phyloP scores from a whole-genome alignment of 2,329 filamentous ascomycete species.

The Alternaria hordeiaustralica region DNA sequence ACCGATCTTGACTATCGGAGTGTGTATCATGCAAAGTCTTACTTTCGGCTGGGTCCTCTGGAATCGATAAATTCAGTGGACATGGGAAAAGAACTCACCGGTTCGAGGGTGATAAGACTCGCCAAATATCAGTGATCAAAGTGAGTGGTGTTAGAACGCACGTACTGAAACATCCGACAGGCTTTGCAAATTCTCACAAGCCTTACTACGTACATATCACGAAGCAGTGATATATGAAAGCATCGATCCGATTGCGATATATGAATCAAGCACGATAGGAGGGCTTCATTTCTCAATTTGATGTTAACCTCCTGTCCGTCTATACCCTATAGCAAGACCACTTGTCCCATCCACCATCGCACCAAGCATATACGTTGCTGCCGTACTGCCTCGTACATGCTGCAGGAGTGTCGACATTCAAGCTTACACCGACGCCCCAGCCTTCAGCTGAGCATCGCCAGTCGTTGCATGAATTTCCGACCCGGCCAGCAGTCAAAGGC shows the following conservation, averaged over 20 bases:
- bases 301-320: background rate
- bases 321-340: background rate
- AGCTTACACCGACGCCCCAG: background rate
- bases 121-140: background rate
- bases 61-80: background rate
- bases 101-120: background rate
- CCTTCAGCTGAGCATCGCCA: background rate
- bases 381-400: background rate
- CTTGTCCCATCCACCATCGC: background rate
- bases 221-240: background rate
- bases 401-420: background rate
- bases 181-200: background rate
- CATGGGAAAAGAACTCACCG: background rate
- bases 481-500: background rate
- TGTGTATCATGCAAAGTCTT: background rate
- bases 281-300: background rate
- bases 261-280: background rate
- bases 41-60: background rate
- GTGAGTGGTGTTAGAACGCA: background rate
- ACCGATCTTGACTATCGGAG: background rate
- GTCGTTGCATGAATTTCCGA: background rate
- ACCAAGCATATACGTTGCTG: background rate
- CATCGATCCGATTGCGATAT: background rate
- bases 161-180: background rate
- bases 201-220: background rate